These are phyloP conservation scores for Sporothrix variecibatus DNA, from an alignment of 2,329 filamentous ascomycete species.

Conservation along the genomic window DNA sequence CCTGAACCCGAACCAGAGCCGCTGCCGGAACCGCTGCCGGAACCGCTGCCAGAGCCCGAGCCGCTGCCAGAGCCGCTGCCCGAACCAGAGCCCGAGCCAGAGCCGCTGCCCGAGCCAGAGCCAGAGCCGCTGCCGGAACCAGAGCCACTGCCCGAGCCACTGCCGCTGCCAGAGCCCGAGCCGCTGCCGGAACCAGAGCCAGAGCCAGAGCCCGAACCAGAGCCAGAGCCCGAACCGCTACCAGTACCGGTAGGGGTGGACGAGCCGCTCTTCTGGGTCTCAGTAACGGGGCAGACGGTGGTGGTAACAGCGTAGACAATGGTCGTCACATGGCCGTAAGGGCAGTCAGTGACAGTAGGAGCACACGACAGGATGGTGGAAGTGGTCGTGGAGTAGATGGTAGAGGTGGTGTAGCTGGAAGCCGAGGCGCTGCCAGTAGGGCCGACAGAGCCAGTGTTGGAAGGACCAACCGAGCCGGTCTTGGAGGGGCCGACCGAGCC, in stretches of 20 bases:
- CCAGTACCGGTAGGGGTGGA: slow-evolving; percentile 4
- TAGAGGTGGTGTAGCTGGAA: slow-evolving; percentile 22
- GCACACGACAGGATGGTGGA: slow-evolving; percentile 37
- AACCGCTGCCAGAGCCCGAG: background rate
- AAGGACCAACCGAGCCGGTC: slow-evolving; percentile 1
- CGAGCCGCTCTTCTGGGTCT: slow-evolving; percentile 13
- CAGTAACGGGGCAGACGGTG: slow-evolving; percentile 46
- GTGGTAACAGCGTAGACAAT: slow-evolving; percentile 38
- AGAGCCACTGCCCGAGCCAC: background rate
- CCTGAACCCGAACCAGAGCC: background rate
- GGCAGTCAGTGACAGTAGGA: slow-evolving; percentile 36
- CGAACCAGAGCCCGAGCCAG: background rate
- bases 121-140: background rate
- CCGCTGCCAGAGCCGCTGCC: background rate
- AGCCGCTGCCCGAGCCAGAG: background rate
- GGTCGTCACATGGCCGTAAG: slow-evolving; percentile 33
- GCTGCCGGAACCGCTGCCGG: background rate
- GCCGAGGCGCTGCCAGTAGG: background rate
- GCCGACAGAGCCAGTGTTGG: slow-evolving; percentile 14
- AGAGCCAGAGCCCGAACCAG: background rate
- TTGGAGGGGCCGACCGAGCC: slow-evolving; percentile 5
- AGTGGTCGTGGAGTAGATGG: slow-evolving; percentile 25
- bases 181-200: background rate
- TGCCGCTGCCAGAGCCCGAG: background rate
- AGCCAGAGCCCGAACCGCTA: background rate